Percentiles rank a stretch among this genome's conserved stretches.
phyloP scores from a whole-genome alignment of 768 basidiomycete genomes.

The Boletales sp. region DNA sequence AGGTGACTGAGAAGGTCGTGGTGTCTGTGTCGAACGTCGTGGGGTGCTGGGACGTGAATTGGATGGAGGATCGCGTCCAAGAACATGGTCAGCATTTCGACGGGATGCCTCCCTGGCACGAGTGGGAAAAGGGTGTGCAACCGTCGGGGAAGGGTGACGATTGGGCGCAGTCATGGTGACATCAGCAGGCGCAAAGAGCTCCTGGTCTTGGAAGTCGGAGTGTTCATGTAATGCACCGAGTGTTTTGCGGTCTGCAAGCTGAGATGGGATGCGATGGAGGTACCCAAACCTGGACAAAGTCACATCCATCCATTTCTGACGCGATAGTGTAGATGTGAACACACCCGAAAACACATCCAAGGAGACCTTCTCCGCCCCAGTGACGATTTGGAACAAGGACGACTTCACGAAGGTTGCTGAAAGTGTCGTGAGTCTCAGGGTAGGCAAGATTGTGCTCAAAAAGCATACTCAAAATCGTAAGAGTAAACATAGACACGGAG shows the following conservation, averaged over 20 bases:
- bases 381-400: constrained; percentile 94
- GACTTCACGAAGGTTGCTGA: constrained; percentile 86
- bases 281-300: constrained; percentile 67
- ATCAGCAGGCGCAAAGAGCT: constrained; percentile 74
- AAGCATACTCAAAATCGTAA: constrained; percentile 87
- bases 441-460: background rate
- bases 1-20: constrained; percentile 30
- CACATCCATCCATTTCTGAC: constrained; percentile 2
- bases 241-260: constrained; percentile 55
- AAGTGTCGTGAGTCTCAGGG: constrained; percentile 6
- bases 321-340: constrained; percentile 23
- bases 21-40: constrained; percentile 24
- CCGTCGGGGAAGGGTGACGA: constrained; percentile 10
- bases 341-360: constrained; percentile 95
- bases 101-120: constrained; percentile 18
- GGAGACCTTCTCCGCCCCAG: constrained; percentile 94
- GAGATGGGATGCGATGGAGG: constrained; percentile 88
- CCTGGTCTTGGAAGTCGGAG: constrained; percentile 57
- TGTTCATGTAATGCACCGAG: constrained; percentile 52
- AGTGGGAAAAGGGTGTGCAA: constrained; percentile 30
- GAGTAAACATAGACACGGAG: constrained; percentile 95
- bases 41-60: constrained; percentile 26
- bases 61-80: constrained; percentile 17
- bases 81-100: constrained; percentile 9
- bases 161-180: constrained; percentile 18